These are phyloP conservation scores for Penicillium verhagenii DNA, from an alignment of 495 filamentous ascomycete genomes.

Conservation along the genomic window DNA sequence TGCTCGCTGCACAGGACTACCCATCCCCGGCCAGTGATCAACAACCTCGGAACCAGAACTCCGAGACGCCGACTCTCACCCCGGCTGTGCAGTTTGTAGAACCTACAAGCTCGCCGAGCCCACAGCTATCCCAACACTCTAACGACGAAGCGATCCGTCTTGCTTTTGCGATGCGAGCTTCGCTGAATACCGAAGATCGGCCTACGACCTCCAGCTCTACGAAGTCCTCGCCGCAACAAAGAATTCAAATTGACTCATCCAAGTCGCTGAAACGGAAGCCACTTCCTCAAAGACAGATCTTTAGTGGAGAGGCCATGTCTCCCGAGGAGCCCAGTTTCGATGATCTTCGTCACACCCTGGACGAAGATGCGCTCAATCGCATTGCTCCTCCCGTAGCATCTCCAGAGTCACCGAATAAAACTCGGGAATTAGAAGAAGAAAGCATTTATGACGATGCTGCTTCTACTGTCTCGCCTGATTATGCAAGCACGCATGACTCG, in stretches of 20 bases:
- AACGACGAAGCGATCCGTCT: conserved; percentile 22
- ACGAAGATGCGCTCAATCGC: conserved; percentile 60
- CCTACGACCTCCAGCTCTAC: conserved; percentile 15
- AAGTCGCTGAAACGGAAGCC: conserved; percentile 63
- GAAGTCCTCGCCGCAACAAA: conserved; percentile 25
- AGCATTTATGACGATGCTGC: conserved; percentile 54
- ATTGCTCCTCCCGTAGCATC: conserved; percentile 37
- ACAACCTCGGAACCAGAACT: conserved; percentile 5
- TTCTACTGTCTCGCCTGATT: conserved; percentile 54
- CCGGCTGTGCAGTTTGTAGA: not conserved
- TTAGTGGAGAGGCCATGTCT: conserved; percentile 4
- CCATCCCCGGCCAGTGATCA: conserved; percentile 18
- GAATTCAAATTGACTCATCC: conserved; percentile 40
- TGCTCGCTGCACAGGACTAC: conserved; percentile 33
- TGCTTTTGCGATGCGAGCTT: conserved; percentile 11
- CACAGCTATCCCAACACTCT: conserved; percentile 13
- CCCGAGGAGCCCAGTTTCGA: conserved; percentile 54
- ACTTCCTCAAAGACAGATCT: conserved; percentile 43
- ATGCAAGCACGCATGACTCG: conserved; percentile 69
- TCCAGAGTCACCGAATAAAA: conserved; percentile 29
- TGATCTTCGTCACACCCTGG: conserved; percentile 64
- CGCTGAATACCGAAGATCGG: conserved; percentile 21
- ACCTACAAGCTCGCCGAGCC: conserved; percentile 3
- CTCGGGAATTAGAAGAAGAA: conserved; percentile 44
- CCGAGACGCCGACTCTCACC: not conserved